Base-by-base conservation (phyloP, 2,329 filamentous ascomycete species). In the Lachnellula cervina region DNA sequence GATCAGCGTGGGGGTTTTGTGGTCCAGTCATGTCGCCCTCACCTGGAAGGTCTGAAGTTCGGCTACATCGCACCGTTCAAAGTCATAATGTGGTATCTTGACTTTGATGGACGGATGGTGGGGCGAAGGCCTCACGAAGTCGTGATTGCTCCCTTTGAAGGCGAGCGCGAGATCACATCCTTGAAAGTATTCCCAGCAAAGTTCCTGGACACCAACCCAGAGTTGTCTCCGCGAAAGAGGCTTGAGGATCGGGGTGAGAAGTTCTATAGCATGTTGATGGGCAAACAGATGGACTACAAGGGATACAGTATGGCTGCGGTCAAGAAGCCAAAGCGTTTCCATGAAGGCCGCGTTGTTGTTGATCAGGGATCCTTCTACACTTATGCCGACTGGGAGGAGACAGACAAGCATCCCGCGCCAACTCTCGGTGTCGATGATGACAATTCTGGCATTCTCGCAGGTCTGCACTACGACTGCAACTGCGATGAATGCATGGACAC, bases 61-160 rank as follows among this genome's bases (percentile, higher is more conserved):
- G 58, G 58, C 11, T 58, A 63, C 32, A 53, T 59, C 37, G 54
- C 58, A 19, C 48, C 60, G 21, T 59, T 68, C 47, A 59, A 60
- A 47, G 42, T 62, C 17, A 57, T 59, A 25, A 61, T 65, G 55
- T 70, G 68, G 61, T 64, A 65, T 49, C 62, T 69, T 35, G 68
- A 69, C 57, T 68, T 64, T n/a, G 59, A 69, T 51, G 67, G 66
- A 8, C 54, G 57, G 9, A 55, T 62, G 9, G 65, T 67, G 43
- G 61, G 62, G 42, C 63, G 66, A 25, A 54, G 62, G 9, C 45
- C 49, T 13, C 59, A 62, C 21, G 57, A 59, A 37, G 65, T 69
- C 3, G 58, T 55, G 13, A 66, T 69, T 21, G 49, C 58, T 4
- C 60, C 63, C 5, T 69, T 62, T 49, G 62, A 67, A 28, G 66